Conservation (phyloP, 192 early-diverging fungal genomes). For the Umbelopsis sp. region DNA sequence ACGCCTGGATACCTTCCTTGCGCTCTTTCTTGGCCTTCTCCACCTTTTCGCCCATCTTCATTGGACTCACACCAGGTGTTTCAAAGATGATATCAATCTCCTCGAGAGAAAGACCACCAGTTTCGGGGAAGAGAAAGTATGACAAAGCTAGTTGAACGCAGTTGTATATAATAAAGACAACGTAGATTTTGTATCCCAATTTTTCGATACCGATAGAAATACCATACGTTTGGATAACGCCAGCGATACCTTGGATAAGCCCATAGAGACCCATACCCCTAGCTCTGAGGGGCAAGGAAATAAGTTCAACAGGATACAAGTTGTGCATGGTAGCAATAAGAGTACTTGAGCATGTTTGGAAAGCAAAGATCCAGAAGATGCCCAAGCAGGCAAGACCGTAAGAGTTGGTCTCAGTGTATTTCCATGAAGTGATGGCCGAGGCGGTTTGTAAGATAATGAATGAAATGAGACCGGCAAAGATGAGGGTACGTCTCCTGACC, state of each 20-base stretch:
- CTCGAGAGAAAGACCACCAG: constrained; percentile 40
- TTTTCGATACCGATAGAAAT: not conserved
- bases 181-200: not conserved
- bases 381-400: not conserved
- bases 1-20: no score
- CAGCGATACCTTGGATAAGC: not conserved
- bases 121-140: constrained; percentile 42
- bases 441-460: not conserved
- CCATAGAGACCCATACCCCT: not conserved
- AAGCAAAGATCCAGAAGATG: not conserved
- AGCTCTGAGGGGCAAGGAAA: not conserved
- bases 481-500: not conserved
- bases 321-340: not conserved
- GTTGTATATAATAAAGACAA: constrained; percentile 34
- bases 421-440: not conserved
- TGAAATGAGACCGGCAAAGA: not conserved
- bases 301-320: not conserved
- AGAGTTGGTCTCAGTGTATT: not conserved
- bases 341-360: not conserved
- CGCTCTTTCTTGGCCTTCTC: not conserved
- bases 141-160: constrained; percentile 25
- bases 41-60: not conserved
- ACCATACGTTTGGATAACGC: not conserved
- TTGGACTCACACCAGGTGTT: not conserved
- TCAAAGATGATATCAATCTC: constrained; percentile 38